phyloP scores from a whole-genome alignment of 352 stramenopile genomes.

The Globisporangium ultimum region DNA sequence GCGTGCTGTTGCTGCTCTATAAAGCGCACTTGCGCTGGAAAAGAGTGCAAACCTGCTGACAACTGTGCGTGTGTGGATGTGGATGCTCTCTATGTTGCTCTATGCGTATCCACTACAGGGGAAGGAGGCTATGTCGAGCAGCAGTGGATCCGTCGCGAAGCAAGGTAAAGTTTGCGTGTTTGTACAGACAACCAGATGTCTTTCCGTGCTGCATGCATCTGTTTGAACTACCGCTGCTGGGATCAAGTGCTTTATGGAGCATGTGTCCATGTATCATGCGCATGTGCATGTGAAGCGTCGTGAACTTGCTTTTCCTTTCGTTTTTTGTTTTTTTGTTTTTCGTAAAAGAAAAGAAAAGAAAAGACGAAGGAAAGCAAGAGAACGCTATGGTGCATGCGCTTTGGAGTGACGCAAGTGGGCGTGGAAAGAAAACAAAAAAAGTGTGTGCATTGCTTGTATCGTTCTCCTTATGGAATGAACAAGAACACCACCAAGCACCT shows the following conservation, averaged over 20 bases:
- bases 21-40: too few species aligned
- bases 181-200: neutral
- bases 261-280: too few species aligned
- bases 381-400: too few species aligned
- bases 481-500: too few species aligned
- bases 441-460: too few species aligned
- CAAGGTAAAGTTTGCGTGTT: constrained; percentile 29
- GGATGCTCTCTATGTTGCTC: too few species aligned
- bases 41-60: neutral
- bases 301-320: neutral
- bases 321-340: neutral
- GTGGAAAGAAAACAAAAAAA: too few species aligned
- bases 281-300: too few species aligned
- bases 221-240: neutral
- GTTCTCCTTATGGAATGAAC: too few species aligned
- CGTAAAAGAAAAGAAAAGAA: neutral
- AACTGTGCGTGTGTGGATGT: constrained; percentile 6
- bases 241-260: neutral
- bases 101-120: constrained; percentile 31
- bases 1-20: too few species aligned
- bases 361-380: too few species aligned
- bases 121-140: constrained; percentile 56
- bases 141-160: constrained; percentile 64
- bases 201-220: neutral
- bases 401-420: too few species aligned